Evolutionary conservation across 2,329 filamentous ascomycete genomes (phyloP).

Genomic region (Fusarium sp.): DNA sequence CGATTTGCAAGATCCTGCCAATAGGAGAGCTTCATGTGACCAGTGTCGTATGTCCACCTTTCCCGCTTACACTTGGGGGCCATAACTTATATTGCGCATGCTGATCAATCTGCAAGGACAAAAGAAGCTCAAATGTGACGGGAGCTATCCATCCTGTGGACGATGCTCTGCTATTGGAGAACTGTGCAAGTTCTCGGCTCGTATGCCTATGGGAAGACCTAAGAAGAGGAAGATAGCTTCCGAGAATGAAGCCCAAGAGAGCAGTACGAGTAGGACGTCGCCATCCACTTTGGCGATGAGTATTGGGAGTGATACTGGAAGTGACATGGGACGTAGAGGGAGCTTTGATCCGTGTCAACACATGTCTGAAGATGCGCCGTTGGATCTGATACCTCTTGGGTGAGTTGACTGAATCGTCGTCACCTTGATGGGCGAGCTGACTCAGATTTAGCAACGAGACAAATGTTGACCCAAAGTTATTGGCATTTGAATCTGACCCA

Average conservation of each 20-base stretch:
- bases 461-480: conserved; percentile 21
- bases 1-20: conserved; percentile 18
- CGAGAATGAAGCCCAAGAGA: conserved; percentile 10
- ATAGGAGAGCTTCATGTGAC: conserved; percentile 41
- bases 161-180: conserved; percentile 29
- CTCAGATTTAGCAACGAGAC: conserved; percentile 24
- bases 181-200: conserved; percentile 35
- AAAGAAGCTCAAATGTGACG: conserved; percentile 43
- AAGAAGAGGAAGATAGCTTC: conserved; percentile 37
- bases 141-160: conserved; percentile 33
- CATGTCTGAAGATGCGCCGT: conserved; percentile 4
- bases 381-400: conserved; percentile 24
- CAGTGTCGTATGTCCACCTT: conserved; percentile 36
- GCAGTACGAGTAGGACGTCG: conserved; percentile 11
- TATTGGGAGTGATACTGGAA: conserved; percentile 4
- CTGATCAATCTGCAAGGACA: conserved; percentile 34
- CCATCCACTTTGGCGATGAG: conserved; percentile 13
- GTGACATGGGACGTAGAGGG: conserved; percentile 7
- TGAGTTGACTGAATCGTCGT: not conserved
- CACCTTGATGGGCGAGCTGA: conserved; percentile 12
- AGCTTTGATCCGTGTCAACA: conserved; percentile 24
- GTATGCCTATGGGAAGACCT: conserved; percentile 39
- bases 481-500: conserved; percentile 9
- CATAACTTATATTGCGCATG: not conserved
- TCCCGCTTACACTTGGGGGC: conserved; percentile 5